Base-by-base conservation (phyloP, 371 early-diverging fungal species). In the Mortierella sp. region DNA sequence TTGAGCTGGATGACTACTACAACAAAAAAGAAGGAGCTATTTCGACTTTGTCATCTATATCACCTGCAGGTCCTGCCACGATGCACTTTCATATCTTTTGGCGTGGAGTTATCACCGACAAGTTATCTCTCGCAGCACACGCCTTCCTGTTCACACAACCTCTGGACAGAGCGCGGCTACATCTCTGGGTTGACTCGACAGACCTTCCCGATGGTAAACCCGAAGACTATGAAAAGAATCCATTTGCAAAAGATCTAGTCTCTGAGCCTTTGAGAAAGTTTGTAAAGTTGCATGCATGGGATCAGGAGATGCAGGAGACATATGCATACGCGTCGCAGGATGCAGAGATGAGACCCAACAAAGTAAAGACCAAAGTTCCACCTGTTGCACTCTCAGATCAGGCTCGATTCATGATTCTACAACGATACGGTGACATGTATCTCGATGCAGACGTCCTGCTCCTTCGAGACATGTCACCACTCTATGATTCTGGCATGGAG, bases 71-170 rank as follows among this genome's bases (percentile, higher is more conserved):
- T 9, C 26, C 39, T 12, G 30, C 49, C 1, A 62, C 57, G n/a
- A 79, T 80, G 76, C 52, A 79, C 26, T 81, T 84, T 28, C 84
- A 84, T 26, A 75, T 84, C 39, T 84, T 72, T 70, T 84, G 80
- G 84, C 64, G 69, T 24, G 80, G 80, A 5, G 57, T 32, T 20
- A 62, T 84, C 58, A 69, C 62, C 1, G 84, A 84, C 67, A 84
- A 79, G 11, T 24, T 84, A 5, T 68, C 76, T 2, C 64, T 84
- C 5, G 65, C 70, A n/a, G 76, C 68, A 8, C 72, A 76, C 30
- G 71, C 80, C 14, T 80, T 84, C 37, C 40, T 79, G 47, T 84
- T 69, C 64, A 72, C 84, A 0, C 84, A 84, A 32, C 79, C 84
- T 4, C 35, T 81, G 61, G 70, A 84, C 22, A 69, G 84, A n/a